These are phyloP conservation scores for Ceriops tagal DNA, from an alignment of 345 rosid genomes.

Conservation along the genomic window DNA sequence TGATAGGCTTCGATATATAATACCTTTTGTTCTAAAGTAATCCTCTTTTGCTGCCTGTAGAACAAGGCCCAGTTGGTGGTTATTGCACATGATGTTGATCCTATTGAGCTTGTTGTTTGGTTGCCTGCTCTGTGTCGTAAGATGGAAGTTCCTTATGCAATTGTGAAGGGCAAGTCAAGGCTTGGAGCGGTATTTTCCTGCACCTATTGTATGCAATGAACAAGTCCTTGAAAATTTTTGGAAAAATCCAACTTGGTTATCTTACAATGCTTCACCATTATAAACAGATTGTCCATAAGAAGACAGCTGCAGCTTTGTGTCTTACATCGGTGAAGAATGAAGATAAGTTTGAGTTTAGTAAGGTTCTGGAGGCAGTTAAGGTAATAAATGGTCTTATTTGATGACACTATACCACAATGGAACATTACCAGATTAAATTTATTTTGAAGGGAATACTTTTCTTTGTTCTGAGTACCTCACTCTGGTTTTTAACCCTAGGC, in stretches of 20 bases:
- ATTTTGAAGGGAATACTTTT: no score
- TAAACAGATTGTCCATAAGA: slow-evolving; percentile 64
- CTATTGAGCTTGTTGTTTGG: slow-evolving; percentile 86
- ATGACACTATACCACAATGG: background rate
- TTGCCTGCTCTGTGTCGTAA: slow-evolving; percentile 81
- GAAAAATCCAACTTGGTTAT: background rate
- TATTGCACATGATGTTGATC: slow-evolving; percentile 84
- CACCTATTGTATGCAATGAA: background rate
- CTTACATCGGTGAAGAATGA: slow-evolving; percentile 71
- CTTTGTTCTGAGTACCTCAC: background rate
- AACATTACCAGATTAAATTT: no score
- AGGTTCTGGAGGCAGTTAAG: slow-evolving; percentile 71
- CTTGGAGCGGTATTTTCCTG: slow-evolving; percentile 50
- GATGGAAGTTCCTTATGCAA: slow-evolving; percentile 83
- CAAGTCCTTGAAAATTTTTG: background rate
- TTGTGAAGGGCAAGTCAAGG: slow-evolving; percentile 76
- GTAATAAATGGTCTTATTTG: slow-evolving; percentile 20
- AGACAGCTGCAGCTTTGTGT: slow-evolving; percentile 71
- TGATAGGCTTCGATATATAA: background rate
- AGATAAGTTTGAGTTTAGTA: slow-evolving; percentile 74
- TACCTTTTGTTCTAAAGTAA: background rate
- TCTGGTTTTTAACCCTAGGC: slow-evolving; percentile 34
- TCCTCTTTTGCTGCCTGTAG: slow-evolving; percentile 23
- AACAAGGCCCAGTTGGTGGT: slow-evolving; percentile 74
- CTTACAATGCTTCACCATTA: background rate